phyloP scores from a whole-genome alignment of 2,329 filamentous ascomycete genomes.

The Fusarium anguioides region DNA sequence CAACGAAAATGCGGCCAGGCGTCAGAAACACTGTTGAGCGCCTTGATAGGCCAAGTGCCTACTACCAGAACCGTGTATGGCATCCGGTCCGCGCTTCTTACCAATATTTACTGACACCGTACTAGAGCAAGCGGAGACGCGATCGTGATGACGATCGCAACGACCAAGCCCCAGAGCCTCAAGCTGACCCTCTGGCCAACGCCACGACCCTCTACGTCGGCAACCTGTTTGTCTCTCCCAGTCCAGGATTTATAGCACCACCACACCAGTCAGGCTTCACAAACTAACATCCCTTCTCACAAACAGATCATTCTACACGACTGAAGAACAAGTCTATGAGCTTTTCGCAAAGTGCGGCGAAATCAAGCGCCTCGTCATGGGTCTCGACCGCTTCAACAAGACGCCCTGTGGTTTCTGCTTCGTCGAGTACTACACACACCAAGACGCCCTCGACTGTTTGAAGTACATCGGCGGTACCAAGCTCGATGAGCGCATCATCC shows the following conservation, averaged over 20 bases:
- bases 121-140: conserved; percentile 77
- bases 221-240: conserved; percentile 73
- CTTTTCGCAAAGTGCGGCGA: conserved; percentile 96
- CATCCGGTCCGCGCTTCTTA: neutral
- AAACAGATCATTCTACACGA: conserved; percentile 91
- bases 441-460: conserved; percentile 97
- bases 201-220: conserved; percentile 97
- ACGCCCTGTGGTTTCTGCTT: conserved; percentile 99
- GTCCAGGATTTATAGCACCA: neutral
- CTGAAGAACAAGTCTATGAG: conserved; percentile 98
- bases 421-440: conserved; percentile 98
- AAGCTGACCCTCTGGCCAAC: conserved; percentile 78
- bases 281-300: conserved; percentile 31
- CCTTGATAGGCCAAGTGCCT: conserved; percentile 93
- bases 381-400: conserved; percentile 95
- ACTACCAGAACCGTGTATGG: conserved; percentile 84
- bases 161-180: conserved; percentile 60
- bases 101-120: conserved; percentile 4
- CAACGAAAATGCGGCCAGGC: conserved; percentile 56
- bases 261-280: neutral
- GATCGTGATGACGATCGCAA: conserved; percentile 69
- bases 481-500: conserved; percentile 94
- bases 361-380: conserved; percentile 98
- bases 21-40: conserved; percentile 83
- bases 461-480: conserved; percentile 99